Evolutionary conservation across 371 early-diverging fungal genomes (phyloP), one percentile per base, ranked within the genome.

Genomic region (Syncephalastrum contaminatum): DNA sequence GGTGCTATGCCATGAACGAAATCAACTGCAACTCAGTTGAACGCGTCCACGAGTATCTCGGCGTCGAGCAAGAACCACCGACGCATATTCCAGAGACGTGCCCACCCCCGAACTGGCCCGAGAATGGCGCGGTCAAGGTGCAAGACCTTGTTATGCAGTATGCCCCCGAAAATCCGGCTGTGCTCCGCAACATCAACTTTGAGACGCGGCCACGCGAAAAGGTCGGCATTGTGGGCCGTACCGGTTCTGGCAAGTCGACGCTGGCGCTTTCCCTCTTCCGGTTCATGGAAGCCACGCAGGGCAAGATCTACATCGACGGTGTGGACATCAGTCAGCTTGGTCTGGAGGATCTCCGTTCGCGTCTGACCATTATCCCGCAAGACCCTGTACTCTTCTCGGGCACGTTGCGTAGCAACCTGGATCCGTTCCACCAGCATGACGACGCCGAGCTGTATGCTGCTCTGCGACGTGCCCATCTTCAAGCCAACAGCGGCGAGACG

Each of bases 361-460:
- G 73, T 14, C 50, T 92, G 50, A 82, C 85, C n/a, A 88, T 88
- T 42, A 84, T 88, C 43, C 88, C 89, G 13, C 88, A 89, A 62
- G 89, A 88, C 13, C 87, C 89, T 13, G 85, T 88, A 4, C 77
- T 88, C 39, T 91, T 91, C 67, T 81, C 83, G 15, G 88, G 90
- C 25, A 89, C 92, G 0, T 66, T 94, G n/a, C 81, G 92, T 22
- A 83, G 73, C 59, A 94, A 92, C 56, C 59, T 94, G 54, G 91
- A 92, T 64, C 87, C 88, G 4, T 91, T 90, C 57, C 72, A 74
- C 47, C 71, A 84, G 48, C 73, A 85, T 54, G 58, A 74, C 18
- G 92, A 94, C 67, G 75, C 68, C 8, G 83, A 84, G 15, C 73
- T 97, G 3, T 95, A 94, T 92, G 77, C 82, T 13, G 83, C 89